Conservation (phyloP, 1,284 basidiomycete species). For the Trichosporon sp. region DNA sequence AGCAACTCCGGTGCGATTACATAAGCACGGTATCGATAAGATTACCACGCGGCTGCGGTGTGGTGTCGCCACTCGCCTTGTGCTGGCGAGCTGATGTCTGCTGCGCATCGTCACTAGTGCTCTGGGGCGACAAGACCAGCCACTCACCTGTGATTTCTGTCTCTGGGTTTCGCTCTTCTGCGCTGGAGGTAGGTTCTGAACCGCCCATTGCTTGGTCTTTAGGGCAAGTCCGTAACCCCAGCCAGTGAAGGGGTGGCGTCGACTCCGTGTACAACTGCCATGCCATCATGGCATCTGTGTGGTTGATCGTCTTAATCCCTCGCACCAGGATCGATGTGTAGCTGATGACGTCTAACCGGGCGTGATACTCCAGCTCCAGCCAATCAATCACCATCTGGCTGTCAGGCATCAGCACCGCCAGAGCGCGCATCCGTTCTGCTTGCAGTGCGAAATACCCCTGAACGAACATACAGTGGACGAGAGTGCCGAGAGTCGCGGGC, state of each 20-base stretch:
- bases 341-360: not conserved
- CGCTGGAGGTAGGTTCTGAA: not conserved
- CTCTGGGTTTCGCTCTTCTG: not conserved
- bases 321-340: not conserved
- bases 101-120: not conserved
- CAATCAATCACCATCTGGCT: not conserved
- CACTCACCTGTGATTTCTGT: not conserved
- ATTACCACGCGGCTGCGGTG: not conserved
- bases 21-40: not conserved
- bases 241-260: not conserved
- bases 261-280: not conserved
- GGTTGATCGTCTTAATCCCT: too few species aligned
- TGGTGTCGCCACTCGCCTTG: not conserved
- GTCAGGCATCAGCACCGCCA: not conserved
- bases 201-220: not conserved
- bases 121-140: not conserved
- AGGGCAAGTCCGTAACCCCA: not conserved
- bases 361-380: not conserved
- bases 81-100: not conserved
- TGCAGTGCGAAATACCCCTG: not conserved
- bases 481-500: not conserved
- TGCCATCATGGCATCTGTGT: not conserved
- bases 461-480: not conserved
- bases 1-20: not conserved
- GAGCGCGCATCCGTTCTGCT: not conserved